Percentiles rank a stretch among this genome's conserved stretches.
Conservation (phyloP, 2,329 filamentous ascomycete genomes). For the Domatiomyces globalis region DNA sequence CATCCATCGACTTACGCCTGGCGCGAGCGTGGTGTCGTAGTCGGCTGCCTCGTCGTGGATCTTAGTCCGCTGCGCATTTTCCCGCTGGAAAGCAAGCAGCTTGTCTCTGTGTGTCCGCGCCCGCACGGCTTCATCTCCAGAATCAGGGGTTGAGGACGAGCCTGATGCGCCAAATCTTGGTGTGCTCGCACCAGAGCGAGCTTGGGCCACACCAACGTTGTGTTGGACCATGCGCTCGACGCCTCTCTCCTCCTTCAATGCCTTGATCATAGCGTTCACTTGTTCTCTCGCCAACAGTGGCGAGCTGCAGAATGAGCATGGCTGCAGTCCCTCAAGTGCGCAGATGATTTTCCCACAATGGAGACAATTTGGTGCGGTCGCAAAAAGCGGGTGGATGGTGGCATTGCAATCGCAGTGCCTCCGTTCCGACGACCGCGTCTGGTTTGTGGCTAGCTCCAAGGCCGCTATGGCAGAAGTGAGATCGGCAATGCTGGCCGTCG, state of each 20-base stretch:
- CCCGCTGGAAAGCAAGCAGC: slow-evolving; percentile 66
- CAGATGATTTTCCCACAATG: slow-evolving; percentile 92
- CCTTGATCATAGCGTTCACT: slow-evolving; percentile 69
- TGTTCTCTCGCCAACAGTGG: slow-evolving; percentile 59
- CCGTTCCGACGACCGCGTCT: slow-evolving; percentile 49
- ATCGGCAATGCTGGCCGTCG: slow-evolving; percentile 39
- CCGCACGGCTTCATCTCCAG: slow-evolving; percentile 18
- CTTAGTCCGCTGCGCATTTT: slow-evolving; percentile 70
- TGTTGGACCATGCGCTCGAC: slow-evolving; percentile 74
- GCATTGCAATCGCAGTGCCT: slow-evolving; percentile 75
- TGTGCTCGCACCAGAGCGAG: slow-evolving; percentile 25
- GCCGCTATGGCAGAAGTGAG: slow-evolving; percentile 67
- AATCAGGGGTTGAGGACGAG: slow-evolving; percentile 20
- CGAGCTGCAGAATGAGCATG: slow-evolving; percentile 77
- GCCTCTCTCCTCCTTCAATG: slow-evolving; percentile 72
- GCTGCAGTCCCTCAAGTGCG: slow-evolving; percentile 81
- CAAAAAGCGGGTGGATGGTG: slow-evolving; percentile 70
- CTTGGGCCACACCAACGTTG: slow-evolving; percentile 47
- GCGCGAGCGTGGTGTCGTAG: slow-evolving; percentile 45
- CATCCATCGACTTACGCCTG: slow-evolving; percentile 64
- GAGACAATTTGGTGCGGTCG: slow-evolving; percentile 85
- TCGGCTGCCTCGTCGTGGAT: slow-evolving; percentile 76
- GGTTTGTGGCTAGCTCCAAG: slow-evolving; percentile 85
- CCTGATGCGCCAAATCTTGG: slow-evolving; percentile 21
- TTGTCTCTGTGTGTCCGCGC: slow-evolving; percentile 58